phyloP scores from a whole-genome alignment of 2,329 filamentous ascomycete genomes.

The Arthroderma sp. region DNA sequence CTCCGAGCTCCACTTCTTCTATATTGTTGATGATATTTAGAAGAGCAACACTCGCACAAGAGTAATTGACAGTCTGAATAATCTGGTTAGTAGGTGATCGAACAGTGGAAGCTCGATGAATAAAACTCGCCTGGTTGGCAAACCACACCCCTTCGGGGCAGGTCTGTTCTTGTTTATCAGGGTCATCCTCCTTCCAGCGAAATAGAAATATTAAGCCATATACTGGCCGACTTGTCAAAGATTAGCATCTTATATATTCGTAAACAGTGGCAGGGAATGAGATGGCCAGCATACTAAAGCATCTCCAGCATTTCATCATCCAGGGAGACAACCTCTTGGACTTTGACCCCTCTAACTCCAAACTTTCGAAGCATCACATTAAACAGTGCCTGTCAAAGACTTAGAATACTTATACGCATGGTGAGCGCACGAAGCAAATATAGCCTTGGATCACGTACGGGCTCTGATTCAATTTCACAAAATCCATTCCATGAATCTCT shows the following conservation, averaged over 20 bases:
- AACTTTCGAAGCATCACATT: conserved; percentile 70
- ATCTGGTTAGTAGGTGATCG: conserved; percentile 4
- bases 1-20: conserved; percentile 51
- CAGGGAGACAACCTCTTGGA: conserved; percentile 44
- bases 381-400: conserved; percentile 56
- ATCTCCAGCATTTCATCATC: conserved; percentile 51
- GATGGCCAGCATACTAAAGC: conserved; percentile 42
- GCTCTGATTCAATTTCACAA: conserved; percentile 75
- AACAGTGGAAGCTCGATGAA: neutral
- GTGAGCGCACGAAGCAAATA: neutral
- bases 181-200: conserved; percentile 51
- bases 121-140: conserved; percentile 59
- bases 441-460: conserved; percentile 39
- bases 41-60: conserved; percentile 83
- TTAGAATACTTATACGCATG: conserved; percentile 9
- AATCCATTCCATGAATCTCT: conserved; percentile 35
- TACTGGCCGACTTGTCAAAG: conserved; percentile 48
- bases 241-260: conserved; percentile 4
- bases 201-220: conserved; percentile 86
- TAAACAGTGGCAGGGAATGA: neutral
- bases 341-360: conserved; percentile 43
- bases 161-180: conserved; percentile 37
- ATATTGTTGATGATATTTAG: conserved; percentile 90
- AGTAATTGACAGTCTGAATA: conserved; percentile 59
- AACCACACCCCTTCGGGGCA: conserved; percentile 71